Evolutionary conservation across 805 yeast genomes (phyloP), one percentile per base, ranked within the genome.

Genomic region (Danielia reshetovae): DNA sequence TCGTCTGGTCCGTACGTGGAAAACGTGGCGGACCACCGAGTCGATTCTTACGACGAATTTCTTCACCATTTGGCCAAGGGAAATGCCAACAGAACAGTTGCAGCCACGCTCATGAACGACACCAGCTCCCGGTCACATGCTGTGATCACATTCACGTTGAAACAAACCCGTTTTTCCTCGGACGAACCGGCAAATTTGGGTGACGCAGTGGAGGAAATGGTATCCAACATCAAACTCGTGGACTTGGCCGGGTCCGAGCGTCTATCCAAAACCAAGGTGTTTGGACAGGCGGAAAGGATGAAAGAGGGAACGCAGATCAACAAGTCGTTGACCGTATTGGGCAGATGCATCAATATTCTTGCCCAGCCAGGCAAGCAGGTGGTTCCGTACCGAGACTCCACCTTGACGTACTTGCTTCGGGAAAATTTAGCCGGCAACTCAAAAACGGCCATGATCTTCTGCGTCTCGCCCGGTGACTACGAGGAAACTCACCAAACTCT

Each of bases 181-280:
- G 25, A 34, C 3, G 37, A 18, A 4, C 34, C 19, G 9, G 13
- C 36, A 42, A 22, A 17, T 9, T 30, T 46, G 34, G 68, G 73
- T 3, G 65, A 62, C 8, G 58, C 73, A 2, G 57, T 62, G 1
- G 70, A 68, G 32, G 74, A 71, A 39, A 74, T 74, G 45, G 57
- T 70, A 1, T 81, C 93, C 2, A 73, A 74, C 40, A 64, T 86
- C 24, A 68, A 82, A 38, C 63, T 85, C 12, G 90, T 85, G 2
- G 95, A 85, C 58, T 59, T 85, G 41, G 95, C 95, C 0, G 89
- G 95, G 0, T 81, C 90, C 1, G 95, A 85, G 53, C 65, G 90
- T 34, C 75, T 81, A 3, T 57, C 64, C 13, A 70, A 80, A 17
- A 75, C 85, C 0, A 81, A 83, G 19, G 74, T 81, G 5, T 75